A percentile compares a stretch with the other conserved stretches of the same genome.
Conservation (phyloP, 1,284 basidiomycete species). For the Garcileccinum viscosum region DNA sequence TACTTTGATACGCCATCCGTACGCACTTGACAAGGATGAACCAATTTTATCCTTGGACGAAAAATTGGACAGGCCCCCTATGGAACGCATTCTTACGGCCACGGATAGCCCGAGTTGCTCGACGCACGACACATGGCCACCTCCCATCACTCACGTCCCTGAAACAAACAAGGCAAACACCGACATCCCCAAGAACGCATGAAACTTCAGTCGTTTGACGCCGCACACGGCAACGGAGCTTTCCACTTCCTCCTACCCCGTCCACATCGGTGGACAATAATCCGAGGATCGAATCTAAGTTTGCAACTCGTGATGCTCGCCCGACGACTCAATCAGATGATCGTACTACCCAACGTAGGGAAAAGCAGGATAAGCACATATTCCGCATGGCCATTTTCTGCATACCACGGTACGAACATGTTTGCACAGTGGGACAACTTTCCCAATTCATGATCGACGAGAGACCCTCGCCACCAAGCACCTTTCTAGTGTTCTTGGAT, state of each 20-base stretch:
- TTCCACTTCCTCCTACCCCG: conserved; percentile 55
- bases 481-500: too few species aligned
- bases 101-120: not conserved
- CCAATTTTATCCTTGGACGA: not conserved
- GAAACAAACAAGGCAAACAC: conserved; percentile 6
- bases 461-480: too few species aligned
- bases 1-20: not conserved
- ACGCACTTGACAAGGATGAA: not conserved
- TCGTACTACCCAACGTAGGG: not conserved
- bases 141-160: conserved; percentile 17
- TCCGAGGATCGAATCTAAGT: conserved; percentile 57
- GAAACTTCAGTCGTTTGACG: not conserved
- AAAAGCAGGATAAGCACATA: conserved; percentile 55
- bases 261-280: conserved; percentile 55
- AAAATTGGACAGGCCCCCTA: not conserved
- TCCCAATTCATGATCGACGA: too few species aligned
- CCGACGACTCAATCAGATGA: conserved; percentile 38
- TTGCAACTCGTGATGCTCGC: conserved; percentile 51
- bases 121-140: conserved; percentile 18
- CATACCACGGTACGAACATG: conserved; percentile 62
- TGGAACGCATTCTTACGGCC: not conserved
- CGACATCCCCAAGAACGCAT: not conserved
- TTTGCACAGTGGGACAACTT: too few species aligned
- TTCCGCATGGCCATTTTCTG: conserved; percentile 47
- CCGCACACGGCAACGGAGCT: conserved; percentile 18